Base-by-base conservation (phyloP, 2,329 filamentous ascomycete genomes). In the Phaeomoniella chlamydospora region DNA sequence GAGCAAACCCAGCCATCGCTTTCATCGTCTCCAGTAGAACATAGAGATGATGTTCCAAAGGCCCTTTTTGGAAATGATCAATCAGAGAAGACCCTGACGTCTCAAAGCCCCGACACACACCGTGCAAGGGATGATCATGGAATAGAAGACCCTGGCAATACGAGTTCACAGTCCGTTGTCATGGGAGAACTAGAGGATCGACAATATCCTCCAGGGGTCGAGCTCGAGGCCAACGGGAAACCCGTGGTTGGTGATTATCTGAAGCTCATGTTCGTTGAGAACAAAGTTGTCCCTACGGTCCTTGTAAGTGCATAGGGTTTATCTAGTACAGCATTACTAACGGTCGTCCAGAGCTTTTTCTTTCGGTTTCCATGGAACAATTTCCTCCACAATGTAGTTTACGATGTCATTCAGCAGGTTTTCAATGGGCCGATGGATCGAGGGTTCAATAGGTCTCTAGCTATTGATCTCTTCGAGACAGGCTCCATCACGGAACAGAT, bases 331-430 rank as follows among this genome's bases (percentile, higher is more conserved):
- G 32, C 5, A 11, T 22, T 35, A 17, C 40, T 44, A 30, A 36
- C n/a, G 22, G 16, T 33, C 18, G 22, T 39, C 29, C 44, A 92
- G 85, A 83, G 86, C 39, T 96, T 96, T 65, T 98, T 98, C 62
- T 98, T 98, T 65, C 77, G 80, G 40, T 98, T 96, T 51, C 88
- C 90, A 1, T 98, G 90, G 90, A 98, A 98, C 59, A 98, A 98
- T 57, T 98, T 98, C 53, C 70, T 98, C 31, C 90, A 98, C 61
- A 98, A 98, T 52, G 90, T 98, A 31, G 90, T 98, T 33, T 98
- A 98, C 54, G 90, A 98, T 56, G 87, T 98, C 51, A 84, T 98
- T 31, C 90, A 98, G 57, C 90, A 98, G 63, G 90, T 98, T 1
- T 96, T 98, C 58, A 98, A 98, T 53, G 90, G 90, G 5, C 86